Evolutionary conservation across 371 early-diverging fungal species (phyloP).

Genomic region (Smittium culicis): DNA sequence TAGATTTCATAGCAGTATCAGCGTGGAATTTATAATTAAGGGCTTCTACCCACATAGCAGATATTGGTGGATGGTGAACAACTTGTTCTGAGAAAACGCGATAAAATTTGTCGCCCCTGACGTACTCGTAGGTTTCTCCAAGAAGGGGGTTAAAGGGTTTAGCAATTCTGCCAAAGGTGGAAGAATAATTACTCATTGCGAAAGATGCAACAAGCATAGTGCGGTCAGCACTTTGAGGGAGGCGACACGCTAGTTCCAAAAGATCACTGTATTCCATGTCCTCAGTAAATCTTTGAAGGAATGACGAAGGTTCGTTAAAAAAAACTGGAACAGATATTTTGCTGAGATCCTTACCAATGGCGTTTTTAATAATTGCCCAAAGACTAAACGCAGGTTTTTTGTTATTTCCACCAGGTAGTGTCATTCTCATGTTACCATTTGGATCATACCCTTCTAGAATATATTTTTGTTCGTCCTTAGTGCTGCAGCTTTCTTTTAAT

Average conservation of each 20-base stretch:
- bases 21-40: slow-evolving; percentile 59
- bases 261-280: slow-evolving; percentile 67
- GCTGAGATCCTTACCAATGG: slow-evolving; percentile 70
- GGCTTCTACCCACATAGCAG: slow-evolving; percentile 70
- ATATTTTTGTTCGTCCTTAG: slow-evolving; percentile 14
- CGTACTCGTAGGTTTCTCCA: slow-evolving; percentile 77
- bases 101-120: slow-evolving; percentile 56
- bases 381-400: slow-evolving; percentile 37
- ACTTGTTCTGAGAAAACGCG: slow-evolving; percentile 75
- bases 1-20: slow-evolving; percentile 59
- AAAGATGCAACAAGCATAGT: slow-evolving; percentile 65
- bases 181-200: slow-evolving; percentile 68
- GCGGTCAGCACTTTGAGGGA: slow-evolving; percentile 44
- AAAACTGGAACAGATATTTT: slow-evolving; percentile 68
- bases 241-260: slow-evolving; percentile 48
- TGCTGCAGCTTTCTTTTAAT: neutral
- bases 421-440: slow-evolving; percentile 15
- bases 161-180: slow-evolving; percentile 52
- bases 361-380: slow-evolving; percentile 62
- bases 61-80: slow-evolving; percentile 74
- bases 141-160: slow-evolving; percentile 83
- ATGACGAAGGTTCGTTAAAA: slow-evolving; percentile 73
- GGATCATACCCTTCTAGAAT: slow-evolving; percentile 22
- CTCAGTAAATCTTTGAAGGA: slow-evolving; percentile 70
- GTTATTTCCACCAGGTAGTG: slow-evolving; percentile 15